Conservation (phyloP, 2,329 filamentous ascomycete genomes). For the Calonectria hawksworthii region DNA sequence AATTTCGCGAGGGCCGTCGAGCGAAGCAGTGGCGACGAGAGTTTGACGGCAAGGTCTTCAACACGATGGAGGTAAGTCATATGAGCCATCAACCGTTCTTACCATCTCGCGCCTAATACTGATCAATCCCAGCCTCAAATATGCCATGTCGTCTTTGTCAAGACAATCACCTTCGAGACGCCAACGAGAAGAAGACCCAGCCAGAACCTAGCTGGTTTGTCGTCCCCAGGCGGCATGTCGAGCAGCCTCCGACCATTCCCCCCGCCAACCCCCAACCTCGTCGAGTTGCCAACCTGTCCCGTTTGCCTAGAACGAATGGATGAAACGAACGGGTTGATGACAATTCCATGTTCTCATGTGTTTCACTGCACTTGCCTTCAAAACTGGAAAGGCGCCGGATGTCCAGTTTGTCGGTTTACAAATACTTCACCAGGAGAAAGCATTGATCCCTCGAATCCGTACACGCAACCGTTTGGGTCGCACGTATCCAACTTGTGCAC, state of each 20-base stretch:
- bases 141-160: slow-evolving; percentile 95
- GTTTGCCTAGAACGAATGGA: slow-evolving; percentile 99
- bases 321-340: slow-evolving; percentile 93
- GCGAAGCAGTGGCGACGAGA: slow-evolving; percentile 86
- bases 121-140: slow-evolving; percentile 78
- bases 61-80: slow-evolving; percentile 81
- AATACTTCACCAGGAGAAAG: slow-evolving; percentile 57
- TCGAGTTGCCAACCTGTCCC: slow-evolving; percentile 95
- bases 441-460: slow-evolving; percentile 64
- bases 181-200: slow-evolving; percentile 63
- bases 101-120: slow-evolving; percentile 27
- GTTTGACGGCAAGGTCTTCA: slow-evolving; percentile 95
- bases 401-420: slow-evolving; percentile 94
- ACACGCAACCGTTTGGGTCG: slow-evolving; percentile 69
- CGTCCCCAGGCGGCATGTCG: slow-evolving; percentile 56
- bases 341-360: slow-evolving; percentile 96
- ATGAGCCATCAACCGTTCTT: not conserved
- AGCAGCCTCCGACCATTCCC: slow-evolving; percentile 71
- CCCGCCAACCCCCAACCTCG: slow-evolving; percentile 81
- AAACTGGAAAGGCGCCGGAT: slow-evolving; percentile 95
- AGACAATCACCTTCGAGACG: slow-evolving; percentile 87
- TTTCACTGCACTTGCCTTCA: slow-evolving; percentile 97
- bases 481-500: slow-evolving; percentile 79
- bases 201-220: slow-evolving; percentile 72
- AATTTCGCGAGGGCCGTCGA: slow-evolving; percentile 82